A percentile compares a stretch with the other conserved stretches of the same genome.
phyloP scores from a whole-genome alignment of 75 land plant species.

The Cupressus sempervirens region DNA sequence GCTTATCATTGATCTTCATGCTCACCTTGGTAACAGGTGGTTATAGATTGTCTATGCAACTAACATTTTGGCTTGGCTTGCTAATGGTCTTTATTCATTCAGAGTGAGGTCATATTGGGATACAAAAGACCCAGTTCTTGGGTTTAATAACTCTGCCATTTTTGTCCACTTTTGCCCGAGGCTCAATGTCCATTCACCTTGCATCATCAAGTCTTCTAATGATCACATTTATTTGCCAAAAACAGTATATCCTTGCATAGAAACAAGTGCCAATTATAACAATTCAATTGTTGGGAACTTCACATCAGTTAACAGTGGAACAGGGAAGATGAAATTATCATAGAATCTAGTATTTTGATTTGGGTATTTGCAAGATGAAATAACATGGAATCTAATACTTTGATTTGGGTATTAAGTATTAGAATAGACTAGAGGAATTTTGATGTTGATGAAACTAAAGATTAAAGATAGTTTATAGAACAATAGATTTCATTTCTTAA shows the following conservation, averaged over 20 bases:
- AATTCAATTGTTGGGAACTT: not conserved
- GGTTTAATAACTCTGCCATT: too few relatives aligned
- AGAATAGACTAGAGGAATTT: not conserved
- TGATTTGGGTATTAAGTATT: not conserved
- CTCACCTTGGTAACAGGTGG: conserved; percentile 72
- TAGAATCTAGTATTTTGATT: not conserved
- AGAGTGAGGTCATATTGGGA: too few relatives aligned
- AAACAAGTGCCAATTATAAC: not conserved
- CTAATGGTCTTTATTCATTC: too few relatives aligned
- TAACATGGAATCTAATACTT: not conserved
- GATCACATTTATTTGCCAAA: not conserved
- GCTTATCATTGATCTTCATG: conserved; percentile 73
- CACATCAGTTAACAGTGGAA: not conserved
- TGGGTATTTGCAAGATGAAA: not conserved
- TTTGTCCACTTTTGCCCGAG: too few relatives aligned
- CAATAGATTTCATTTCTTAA: too few relatives aligned
- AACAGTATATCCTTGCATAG: too few relatives aligned
- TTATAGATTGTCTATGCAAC: too few relatives aligned
- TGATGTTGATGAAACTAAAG: too few relatives aligned
- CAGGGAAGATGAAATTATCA: not conserved
- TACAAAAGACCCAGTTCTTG: too few relatives aligned
- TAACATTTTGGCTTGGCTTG: too few relatives aligned
- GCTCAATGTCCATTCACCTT: too few relatives aligned
- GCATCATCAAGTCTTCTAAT: not conserved
- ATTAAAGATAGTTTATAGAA: too few relatives aligned